Evolutionary conservation across 495 filamentous ascomycete species (phyloP).

Genomic region (Tetracladium marchalianum): DNA sequence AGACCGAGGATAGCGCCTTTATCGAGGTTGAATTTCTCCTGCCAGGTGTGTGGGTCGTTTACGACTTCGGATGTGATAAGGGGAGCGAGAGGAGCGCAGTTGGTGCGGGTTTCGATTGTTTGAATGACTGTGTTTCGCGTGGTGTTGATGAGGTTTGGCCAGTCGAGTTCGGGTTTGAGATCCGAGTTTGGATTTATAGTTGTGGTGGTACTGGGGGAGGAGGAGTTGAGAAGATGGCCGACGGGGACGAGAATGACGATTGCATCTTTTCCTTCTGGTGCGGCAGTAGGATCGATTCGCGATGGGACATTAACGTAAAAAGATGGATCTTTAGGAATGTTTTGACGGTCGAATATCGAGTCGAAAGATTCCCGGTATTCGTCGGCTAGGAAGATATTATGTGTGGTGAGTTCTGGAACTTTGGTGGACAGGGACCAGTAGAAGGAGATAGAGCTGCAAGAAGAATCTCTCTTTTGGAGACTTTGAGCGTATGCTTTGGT

Average conservation of each 20-base stretch:
- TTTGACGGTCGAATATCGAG: constrained; percentile 55
- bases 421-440: constrained; percentile 54
- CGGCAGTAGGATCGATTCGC: constrained; percentile 52
- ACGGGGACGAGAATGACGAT: constrained; percentile 59
- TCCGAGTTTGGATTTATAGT: constrained; percentile 22
- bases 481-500: constrained; percentile 30
- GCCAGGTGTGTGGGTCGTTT: constrained; percentile 54
- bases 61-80: constrained; percentile 46
- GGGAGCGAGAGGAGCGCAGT: constrained; percentile 29
- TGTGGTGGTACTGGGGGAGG: constrained; percentile 15
- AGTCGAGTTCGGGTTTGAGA: constrained; percentile 39
- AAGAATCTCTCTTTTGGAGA: constrained; percentile 38
- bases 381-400: constrained; percentile 68
- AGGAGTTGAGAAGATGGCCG: constrained; percentile 38
- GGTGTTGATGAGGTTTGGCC: constrained; percentile 37
- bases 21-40: constrained; percentile 56
- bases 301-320: constrained; percentile 69
- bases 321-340: constrained; percentile 50
- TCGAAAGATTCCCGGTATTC: constrained; percentile 60
- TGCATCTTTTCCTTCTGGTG: constrained; percentile 48
- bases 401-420: constrained; percentile 49
- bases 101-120: constrained; percentile 45
- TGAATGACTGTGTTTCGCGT: constrained; percentile 42
- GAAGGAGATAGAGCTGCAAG: constrained; percentile 64
- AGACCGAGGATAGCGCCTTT: constrained; percentile 60